Evolutionary conservation across 2,329 filamentous ascomycete species (phyloP), one percentile per base, ranked within the genome.

Genomic region (Dactylellina cionopaga): DNA sequence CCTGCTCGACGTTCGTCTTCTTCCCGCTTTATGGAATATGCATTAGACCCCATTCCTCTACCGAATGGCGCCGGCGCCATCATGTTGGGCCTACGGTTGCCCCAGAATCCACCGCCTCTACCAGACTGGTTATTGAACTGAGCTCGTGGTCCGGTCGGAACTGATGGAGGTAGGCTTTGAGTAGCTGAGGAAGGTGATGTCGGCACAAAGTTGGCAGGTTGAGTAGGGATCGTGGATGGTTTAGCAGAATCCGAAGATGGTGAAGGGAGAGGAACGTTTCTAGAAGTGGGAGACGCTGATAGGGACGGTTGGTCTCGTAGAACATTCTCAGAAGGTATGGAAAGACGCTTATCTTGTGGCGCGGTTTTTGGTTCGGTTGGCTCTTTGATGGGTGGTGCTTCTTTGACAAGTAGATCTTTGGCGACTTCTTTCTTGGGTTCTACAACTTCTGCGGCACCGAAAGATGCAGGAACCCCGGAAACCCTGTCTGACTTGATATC

Each of bases 31-130:
- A n/a, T 47, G 3, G 59, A 33, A 25, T 65, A 64, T 11, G 46
- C 13, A 27, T 22, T 44, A n/a, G 54, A 24, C 2, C 37, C 37
- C 3, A 59, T 44, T 10, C 69, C 69, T 51, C 69, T 59, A 17
- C 69, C 69, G 39, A 73, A 73, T 9, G 43, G 39, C 17, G 51
- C 52, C 19, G 69, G 60, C 9, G 59, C 46, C 69, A 71, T 71
- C 43, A 71, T 64, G 31, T 39, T 47, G 6, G 58, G 58, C 41
- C 66, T 46, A 10, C 39, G 66, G 39, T 49, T 37, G 29, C 41
- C 25, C 66, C 66, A 71, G 15, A 55, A 62, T 17, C 49, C 56
- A 29, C 47, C 65, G 37, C 56, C 56, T 31, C 56, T 44, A 2
- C 47, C 33, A 22, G 52, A 31, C 33, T 41, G 63, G 13, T 56